Conservation (phyloP, 495 filamentous ascomycete genomes). For the Extremus antarcticus region DNA sequence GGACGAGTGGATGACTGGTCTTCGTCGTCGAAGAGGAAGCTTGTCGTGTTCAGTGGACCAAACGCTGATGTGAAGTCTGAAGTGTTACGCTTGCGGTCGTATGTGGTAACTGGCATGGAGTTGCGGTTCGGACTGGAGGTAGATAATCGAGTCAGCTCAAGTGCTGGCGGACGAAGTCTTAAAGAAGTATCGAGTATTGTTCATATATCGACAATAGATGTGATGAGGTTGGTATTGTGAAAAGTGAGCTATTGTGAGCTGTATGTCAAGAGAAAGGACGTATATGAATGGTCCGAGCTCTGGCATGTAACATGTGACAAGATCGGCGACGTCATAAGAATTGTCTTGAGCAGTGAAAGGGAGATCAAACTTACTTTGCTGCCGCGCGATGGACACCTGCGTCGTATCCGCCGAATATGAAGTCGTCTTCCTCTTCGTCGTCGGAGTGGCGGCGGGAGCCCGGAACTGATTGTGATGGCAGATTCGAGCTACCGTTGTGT, state of each 20-base stretch:
- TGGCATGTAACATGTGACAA: neutral
- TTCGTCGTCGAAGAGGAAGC: constrained; percentile 77
- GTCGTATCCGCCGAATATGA: constrained; percentile 37
- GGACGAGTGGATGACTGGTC: constrained; percentile 47
- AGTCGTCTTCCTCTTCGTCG: constrained; percentile 58
- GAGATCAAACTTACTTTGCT: constrained; percentile 49
- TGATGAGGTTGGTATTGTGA: constrained; percentile 5
- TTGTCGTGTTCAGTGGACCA: constrained; percentile 66
- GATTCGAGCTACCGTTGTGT: constrained; percentile 40
- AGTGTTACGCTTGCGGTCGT: constrained; percentile 48
- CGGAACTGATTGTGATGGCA: constrained; percentile 74
- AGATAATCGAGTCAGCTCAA: constrained; percentile 9
- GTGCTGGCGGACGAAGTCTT: neutral
- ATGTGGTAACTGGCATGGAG: constrained; percentile 70
- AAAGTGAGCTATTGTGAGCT: neutral
- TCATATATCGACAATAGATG: neutral
- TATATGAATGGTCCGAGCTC: neutral
- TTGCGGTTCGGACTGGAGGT: constrained; percentile 61
- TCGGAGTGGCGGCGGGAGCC: constrained; percentile 75
- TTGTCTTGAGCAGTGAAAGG: neutral
- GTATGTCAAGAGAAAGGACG: too few species aligned
- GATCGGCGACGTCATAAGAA: neutral
- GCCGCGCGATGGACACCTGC: constrained; percentile 43
- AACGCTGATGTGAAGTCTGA: constrained; percentile 40
- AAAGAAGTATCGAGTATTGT: too few species aligned